Evolutionary conservation across 805 yeast species (phyloP).

Genomic region (Hanseniaspora osmophila): DNA sequence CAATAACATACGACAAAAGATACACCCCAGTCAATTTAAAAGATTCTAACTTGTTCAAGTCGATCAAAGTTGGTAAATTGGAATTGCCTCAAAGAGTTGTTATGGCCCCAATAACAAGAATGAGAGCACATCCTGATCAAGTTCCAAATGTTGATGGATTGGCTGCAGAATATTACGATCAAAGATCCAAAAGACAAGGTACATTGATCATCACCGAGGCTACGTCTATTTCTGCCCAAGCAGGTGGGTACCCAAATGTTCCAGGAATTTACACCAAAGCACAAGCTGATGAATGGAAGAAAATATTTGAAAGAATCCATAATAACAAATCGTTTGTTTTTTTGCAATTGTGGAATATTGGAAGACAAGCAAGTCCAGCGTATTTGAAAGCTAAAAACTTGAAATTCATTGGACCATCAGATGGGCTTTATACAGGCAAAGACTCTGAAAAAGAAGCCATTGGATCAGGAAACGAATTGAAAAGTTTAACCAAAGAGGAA

Average conservation of each 20-base stretch:
- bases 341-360: constrained; percentile 39
- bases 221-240: constrained; percentile 29
- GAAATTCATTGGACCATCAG: constrained; percentile 28
- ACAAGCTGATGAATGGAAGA: constrained; percentile 37
- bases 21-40: constrained; percentile 17
- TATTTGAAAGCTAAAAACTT: constrained; percentile 24
- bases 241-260: constrained; percentile 29
- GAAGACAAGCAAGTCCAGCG: constrained; percentile 28
- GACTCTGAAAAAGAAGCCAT: constrained; percentile 23
- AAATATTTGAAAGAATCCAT: constrained; percentile 36
- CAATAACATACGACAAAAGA: constrained; percentile 8
- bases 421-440: constrained; percentile 28
- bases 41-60: constrained; percentile 28
- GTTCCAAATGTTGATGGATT: constrained; percentile 31
- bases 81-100: constrained; percentile 26
- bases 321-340: constrained; percentile 30
- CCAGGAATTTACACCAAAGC: constrained; percentile 38
- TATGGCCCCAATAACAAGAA: constrained; percentile 32
- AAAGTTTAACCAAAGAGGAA: constrained; percentile 16
- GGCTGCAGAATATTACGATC: constrained; percentile 38
- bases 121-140: constrained; percentile 26
- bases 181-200: constrained; percentile 42
- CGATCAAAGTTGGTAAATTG: constrained; percentile 25
- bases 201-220: constrained; percentile 50
- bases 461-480: constrained; percentile 11